Evolutionary conservation across 1,284 basidiomycete genomes (phyloP), one percentile per base, ranked within the genome.

Genomic region (Somion occarium): DNA sequence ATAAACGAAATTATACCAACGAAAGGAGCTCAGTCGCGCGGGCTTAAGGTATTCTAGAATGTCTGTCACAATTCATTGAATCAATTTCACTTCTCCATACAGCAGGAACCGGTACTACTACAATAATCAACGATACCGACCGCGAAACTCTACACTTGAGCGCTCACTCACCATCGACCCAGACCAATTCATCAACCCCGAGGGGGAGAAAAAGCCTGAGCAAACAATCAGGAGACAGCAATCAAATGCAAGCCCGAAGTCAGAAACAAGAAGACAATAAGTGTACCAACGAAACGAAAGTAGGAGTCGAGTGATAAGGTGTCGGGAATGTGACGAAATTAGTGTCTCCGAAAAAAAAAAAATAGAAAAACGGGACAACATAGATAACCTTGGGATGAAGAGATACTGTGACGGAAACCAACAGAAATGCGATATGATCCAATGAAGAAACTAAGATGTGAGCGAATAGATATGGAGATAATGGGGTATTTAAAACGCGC

Each of bases 131-230:
- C n/a, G n/a, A n/a, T n/a, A n/a, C n/a, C n/a, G n/a, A n/a, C n/a
- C n/a, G n/a, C n/a, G n/a, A n/a, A n/a, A n/a, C n/a, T n/a, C n/a
- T n/a, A n/a, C n/a, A 51, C 57, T 50, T 54, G 63, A 62, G 69
- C 70, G 72, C 72, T 73, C 72, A 73, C 72, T 64, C 53, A 59
- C 61, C 50, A 52, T 53, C 48, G 53, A 52, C 47, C 57, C n/a
- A 12, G 58, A 52, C 51, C 61, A 44, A 60, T 67, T 70, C 70
- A 50, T 72, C 71, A 63, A 72, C 70, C 70, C 68, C 64, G 51
- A 59, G 64, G 67, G 68, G 70, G 71, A 72, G 69, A 72, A 69
- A 57, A 56, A 46, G 56, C 38, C 25, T 26, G 44, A 50, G 34
- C 46, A 53, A 26, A 38, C 30, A 53, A 58, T 53, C 56, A 57